Evolutionary conservation across 2,329 filamentous ascomycete genomes (phyloP).

Genomic region (Verticillium klebahnii): DNA sequence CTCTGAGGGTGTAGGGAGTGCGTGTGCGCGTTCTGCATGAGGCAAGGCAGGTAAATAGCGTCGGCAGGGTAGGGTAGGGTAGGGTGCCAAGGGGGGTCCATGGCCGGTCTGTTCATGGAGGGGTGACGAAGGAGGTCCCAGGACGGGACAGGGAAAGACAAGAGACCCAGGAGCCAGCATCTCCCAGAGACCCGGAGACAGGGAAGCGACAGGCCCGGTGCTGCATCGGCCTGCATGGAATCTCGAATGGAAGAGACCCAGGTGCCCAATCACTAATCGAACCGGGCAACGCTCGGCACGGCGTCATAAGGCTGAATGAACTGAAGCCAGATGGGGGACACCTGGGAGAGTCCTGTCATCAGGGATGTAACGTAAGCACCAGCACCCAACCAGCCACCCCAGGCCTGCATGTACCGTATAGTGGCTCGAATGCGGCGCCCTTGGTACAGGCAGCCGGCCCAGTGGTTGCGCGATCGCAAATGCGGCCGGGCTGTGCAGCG

Average conservation of each 20-base stretch:
- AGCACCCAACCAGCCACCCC: background rate
- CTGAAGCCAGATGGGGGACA: background rate
- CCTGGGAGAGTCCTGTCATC: background rate
- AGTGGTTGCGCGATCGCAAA: background rate
- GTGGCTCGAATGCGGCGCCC: background rate
- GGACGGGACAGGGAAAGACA: background rate
- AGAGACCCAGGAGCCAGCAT: too few relatives aligned
- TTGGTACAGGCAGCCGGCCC: background rate
- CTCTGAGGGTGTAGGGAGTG: background rate
- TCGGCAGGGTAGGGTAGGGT: background rate
- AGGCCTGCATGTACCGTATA: background rate
- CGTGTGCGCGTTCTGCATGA: background rate
- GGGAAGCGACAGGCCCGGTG: background rate
- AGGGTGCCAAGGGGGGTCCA: background rate
- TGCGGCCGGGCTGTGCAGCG: background rate
- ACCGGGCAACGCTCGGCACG: background rate
- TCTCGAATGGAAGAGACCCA: background rate
- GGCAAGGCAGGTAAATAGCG: background rate
- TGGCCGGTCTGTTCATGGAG: background rate
- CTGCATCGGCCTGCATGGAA: background rate
- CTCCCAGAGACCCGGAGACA: too few relatives aligned
- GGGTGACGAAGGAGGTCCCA: background rate
- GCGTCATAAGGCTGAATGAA: background rate
- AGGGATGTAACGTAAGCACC: background rate
- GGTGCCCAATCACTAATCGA: background rate